Conservation (phyloP, 2,329 filamentous ascomycete species). For the Microascus cirrosus region DNA sequence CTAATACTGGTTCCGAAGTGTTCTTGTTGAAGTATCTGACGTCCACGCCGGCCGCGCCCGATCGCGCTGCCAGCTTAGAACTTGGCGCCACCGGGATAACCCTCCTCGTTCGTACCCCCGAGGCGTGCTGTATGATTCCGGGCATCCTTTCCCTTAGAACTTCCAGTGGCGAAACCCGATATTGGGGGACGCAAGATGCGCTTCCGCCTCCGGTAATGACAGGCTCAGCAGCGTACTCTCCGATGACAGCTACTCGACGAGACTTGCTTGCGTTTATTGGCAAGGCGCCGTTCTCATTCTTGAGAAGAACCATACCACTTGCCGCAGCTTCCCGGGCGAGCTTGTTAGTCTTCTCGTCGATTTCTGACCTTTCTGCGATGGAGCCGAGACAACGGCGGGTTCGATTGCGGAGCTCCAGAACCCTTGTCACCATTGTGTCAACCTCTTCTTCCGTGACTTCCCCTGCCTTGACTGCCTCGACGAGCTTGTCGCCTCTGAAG, state of each 20-base stretch:
- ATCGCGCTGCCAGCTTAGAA: too few species aligned
- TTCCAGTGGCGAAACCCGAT: conserved; percentile 4
- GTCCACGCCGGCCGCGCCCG: too few species aligned
- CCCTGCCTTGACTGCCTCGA: conserved; percentile 9
- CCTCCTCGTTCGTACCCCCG: too few species aligned
- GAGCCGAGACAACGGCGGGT: conserved; percentile 2
- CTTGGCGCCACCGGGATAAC: too few species aligned
- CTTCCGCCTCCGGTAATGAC: conserved; percentile 5
- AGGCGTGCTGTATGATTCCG: too few species aligned
- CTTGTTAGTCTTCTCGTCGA: too few species aligned
- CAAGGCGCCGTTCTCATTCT: too few species aligned
- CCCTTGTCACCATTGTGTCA: conserved; percentile 8
- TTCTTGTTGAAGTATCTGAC: too few species aligned
- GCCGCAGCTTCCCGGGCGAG: too few species aligned
- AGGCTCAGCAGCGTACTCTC: conserved; percentile 5
- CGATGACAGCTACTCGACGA: neutral
- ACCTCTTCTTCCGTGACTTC: conserved; percentile 7
- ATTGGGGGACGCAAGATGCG: conserved; percentile 8
- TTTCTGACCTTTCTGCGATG: too few species aligned
- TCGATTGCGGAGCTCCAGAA: conserved; percentile 8
- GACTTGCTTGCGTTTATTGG: too few species aligned
- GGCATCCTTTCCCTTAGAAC: too few species aligned
- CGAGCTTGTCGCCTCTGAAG: conserved; percentile 10
- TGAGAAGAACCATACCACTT: neutral
- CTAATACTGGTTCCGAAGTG: neutral